phyloP scores from a whole-genome alignment of 768 basidiomycete genomes.

The Cyathus striatus region DNA sequence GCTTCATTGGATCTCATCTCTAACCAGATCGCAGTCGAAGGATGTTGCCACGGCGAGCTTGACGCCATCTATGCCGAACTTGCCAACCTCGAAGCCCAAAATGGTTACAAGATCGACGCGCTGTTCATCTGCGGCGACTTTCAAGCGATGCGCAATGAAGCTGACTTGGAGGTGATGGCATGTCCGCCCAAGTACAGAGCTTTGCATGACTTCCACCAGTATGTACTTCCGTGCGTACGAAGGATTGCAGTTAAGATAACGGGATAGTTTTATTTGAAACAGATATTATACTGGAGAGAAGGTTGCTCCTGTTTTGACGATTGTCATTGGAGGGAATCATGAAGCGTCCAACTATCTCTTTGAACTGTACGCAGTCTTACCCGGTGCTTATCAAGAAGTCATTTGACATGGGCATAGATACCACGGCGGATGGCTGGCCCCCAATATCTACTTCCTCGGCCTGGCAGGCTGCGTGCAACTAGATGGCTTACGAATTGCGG shows the following conservation, averaged over 20 bases:
- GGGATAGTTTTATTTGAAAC: too few species aligned
- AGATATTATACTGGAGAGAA: conserved; percentile 88
- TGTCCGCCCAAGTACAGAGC: conserved; percentile 85
- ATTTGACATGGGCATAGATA: too few species aligned
- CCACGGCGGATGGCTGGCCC: conserved; percentile 95
- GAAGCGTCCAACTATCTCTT: conserved; percentile 96
- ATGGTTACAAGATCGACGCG: conserved; percentile 71
- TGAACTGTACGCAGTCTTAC: conserved; percentile 93
- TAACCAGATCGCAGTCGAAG: conserved; percentile 92
- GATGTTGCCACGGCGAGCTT: conserved; percentile 92
- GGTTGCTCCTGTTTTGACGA: conserved; percentile 80
- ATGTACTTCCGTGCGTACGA: conserved; percentile 15
- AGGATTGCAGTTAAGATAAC: too few species aligned
- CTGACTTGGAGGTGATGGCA: conserved; percentile 87
- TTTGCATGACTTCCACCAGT: conserved; percentile 84
- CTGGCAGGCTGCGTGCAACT: conserved; percentile 85
- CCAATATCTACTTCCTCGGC: conserved; percentile 95
- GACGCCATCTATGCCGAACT: conserved; percentile 81
- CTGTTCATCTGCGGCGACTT: conserved; percentile 97
- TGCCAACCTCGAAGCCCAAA: conserved; percentile 49
- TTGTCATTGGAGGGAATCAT: conserved; percentile 97
- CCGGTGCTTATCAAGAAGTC: too few species aligned
- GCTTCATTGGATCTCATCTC: too few species aligned
- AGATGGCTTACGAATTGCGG: conserved; percentile 84
- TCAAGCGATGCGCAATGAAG: conserved; percentile 81